Conservation (phyloP, 2,329 filamentous ascomycete species). For the Claviceps quebecensis region DNA sequence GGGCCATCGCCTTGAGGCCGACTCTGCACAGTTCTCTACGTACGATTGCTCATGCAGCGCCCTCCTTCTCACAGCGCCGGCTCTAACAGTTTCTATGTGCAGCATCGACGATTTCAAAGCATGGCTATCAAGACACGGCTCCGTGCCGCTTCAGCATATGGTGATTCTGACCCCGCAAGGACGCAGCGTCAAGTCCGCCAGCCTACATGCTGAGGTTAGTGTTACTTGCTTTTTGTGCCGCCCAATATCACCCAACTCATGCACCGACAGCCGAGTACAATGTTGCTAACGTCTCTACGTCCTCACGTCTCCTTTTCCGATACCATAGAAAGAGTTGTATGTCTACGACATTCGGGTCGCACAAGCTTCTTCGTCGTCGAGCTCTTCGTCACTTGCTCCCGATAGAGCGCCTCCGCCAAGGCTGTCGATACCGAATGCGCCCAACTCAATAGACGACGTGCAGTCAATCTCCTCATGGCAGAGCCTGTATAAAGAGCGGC, state of each 20-base stretch:
- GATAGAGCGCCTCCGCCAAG: conserved; percentile 38
- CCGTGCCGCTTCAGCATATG: conserved; percentile 63
- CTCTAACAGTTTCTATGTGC: conserved; percentile 5
- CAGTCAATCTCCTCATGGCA: conserved; percentile 81
- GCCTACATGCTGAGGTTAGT: conserved; percentile 63
- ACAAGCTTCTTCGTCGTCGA: conserved; percentile 32
- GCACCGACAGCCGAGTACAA: not conserved
- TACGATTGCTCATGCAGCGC: conserved; percentile 25
- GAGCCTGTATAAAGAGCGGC: conserved; percentile 65
- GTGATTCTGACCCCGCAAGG: conserved; percentile 78
- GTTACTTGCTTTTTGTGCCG: not conserved
- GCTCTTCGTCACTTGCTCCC: conserved; percentile 28
- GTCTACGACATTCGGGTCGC: conserved; percentile 77
- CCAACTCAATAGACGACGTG: conserved; percentile 70
- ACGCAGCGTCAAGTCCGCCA: conserved; percentile 69
- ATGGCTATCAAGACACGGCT: conserved; percentile 63
- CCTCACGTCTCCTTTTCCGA: not conserved
- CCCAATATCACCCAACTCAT: not conserved
- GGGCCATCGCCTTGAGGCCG: conserved; percentile 70
- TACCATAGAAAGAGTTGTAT: conserved; percentile 64
- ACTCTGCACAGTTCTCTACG: conserved; percentile 63
- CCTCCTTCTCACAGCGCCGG: not conserved
- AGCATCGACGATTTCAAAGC: conserved; percentile 74
- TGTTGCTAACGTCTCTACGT: not conserved
- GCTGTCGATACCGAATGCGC: conserved; percentile 50